Conservation (phyloP, 2,329 filamentous ascomycete genomes). For the Diaporthe sp. region DNA sequence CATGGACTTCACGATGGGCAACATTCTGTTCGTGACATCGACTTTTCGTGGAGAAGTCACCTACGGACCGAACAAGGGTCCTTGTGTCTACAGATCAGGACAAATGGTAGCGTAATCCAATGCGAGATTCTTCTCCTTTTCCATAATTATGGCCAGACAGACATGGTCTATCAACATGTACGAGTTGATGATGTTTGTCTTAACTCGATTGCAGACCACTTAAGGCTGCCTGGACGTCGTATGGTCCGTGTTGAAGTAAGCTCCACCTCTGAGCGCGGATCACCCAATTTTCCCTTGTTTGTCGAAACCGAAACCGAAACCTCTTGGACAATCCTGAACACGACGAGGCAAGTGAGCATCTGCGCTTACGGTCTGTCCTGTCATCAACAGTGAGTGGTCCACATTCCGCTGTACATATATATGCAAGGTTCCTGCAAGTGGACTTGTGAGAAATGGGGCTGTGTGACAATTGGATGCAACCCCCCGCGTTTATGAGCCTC, state of each 20-base stretch:
- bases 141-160: neutral
- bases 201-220: neutral
- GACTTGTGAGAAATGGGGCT: neutral
- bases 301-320: neutral
- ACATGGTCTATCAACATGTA: neutral
- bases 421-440: neutral
- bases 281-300: neutral
- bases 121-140: neutral
- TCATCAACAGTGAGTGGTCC: neutral
- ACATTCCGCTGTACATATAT: neutral
- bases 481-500: slow-evolving; percentile 5
- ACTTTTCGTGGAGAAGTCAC: neutral
- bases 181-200: neutral
- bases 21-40: neutral
- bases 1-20: no score
- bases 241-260: neutral
- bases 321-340: neutral
- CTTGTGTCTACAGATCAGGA: neutral
- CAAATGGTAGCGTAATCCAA: neutral
- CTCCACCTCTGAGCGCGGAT: neutral
- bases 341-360: neutral
- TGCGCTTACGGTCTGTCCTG: neutral
- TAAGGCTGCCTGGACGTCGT: neutral
- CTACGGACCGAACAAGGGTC: neutral
- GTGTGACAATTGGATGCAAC: neutral